Percentiles rank a stretch among this genome's conserved stretches.
Evolutionary conservation across 176 grass and related monocot species (phyloP).

Genomic region (Saccharum officinarum): DNA sequence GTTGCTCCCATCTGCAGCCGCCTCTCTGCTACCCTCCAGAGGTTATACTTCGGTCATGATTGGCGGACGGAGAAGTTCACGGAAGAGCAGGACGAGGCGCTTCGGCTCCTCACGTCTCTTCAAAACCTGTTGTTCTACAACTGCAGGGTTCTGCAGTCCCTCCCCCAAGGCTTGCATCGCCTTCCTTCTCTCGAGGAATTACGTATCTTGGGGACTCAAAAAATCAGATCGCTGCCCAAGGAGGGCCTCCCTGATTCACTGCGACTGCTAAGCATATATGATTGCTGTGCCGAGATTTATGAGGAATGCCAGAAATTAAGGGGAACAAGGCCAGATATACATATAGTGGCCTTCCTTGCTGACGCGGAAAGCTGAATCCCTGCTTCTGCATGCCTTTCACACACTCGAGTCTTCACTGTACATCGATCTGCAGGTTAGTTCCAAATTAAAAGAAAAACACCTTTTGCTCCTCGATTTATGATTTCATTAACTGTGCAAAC

Average conservation of each 20-base stretch:
- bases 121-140: rapidly evolving
- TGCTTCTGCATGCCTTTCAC: no score
- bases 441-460: no score
- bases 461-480: not conserved
- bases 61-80: not conserved
- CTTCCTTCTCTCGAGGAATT: not conserved
- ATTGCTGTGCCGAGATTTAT: not conserved
- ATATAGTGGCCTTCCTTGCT: no score
- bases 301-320: not conserved
- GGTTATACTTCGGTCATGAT: rapidly evolving
- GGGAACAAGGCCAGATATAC: not conserved
- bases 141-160: not conserved
- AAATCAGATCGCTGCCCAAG: not conserved
- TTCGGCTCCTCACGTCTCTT: not conserved
- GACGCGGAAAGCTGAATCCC: no score
- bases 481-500: not conserved
- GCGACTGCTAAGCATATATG: rapidly evolving
- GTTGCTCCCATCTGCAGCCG: not conserved
- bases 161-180: not conserved
- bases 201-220: rapidly evolving
- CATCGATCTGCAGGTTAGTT: no score
- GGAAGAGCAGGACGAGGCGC: not conserved
- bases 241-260: not conserved
- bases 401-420: no score
- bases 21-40: not conserved